Evolutionary conservation across 768 basidiomycete species (phyloP), one percentile per base, ranked within the genome.

Genomic region (Hypholoma fasciculare): DNA sequence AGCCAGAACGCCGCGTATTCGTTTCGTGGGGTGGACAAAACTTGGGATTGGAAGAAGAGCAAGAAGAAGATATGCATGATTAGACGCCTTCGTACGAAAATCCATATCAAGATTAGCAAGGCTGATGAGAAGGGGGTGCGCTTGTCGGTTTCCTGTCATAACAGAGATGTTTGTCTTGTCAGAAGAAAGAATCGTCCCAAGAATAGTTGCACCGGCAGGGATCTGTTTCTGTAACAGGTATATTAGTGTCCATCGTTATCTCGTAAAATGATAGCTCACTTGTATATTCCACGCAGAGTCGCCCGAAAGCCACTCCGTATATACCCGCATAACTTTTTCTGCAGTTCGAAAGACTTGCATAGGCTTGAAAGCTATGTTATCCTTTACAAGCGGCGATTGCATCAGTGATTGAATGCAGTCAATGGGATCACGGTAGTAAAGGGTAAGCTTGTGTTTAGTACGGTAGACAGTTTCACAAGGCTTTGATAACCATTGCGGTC

Each of bases 101-200:
- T 63, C 63, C 30, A 65, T 60, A 27, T 63, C 53, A 0, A 78
- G 68, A 55, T 78, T 76, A 11, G 71, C 71, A 5, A 75, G 43
- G 0, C 58, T 69, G 7, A 76, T 54, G 0, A 75, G 57, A 0
- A 75, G 51, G 0, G 71, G 74, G 39, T 76, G 71, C 37, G 71
- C 73, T 4, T 63, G 59, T 36, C 68, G 65, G 23, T 65, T 64
- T 14, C 73, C 72, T 11, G 70, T 72, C 52, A 67, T 67, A 16
- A 63, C 55, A 0, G 72, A 67, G 13, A 76, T 65, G 19, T 66
- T 66, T 7, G 73, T 74, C 50, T 76, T 76, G 53, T 75, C 70
- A 0, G 70, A 71, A 3, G 69, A 68, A 1, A 66, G 52, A 9
- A 75, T 64, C 0, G 65, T 61, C 1, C 73, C 69, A 7, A 74